Base-by-base conservation (phyloP, 1,139 yeast species). In the Hyphopichia pseudoburtonii region DNA sequence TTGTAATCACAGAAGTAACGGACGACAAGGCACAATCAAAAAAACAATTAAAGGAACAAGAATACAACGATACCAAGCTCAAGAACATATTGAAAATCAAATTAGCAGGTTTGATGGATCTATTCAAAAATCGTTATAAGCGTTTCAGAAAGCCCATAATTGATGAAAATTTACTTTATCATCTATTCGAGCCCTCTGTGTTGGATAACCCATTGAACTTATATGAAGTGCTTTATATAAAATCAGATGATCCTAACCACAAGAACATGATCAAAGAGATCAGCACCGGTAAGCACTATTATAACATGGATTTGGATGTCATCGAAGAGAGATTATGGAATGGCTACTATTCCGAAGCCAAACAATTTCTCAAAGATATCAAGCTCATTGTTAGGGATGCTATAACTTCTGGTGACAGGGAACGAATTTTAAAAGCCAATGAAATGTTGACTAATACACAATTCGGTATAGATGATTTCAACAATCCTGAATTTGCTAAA, bases 371-470 rank as follows among this genome's bases (percentile, higher is more conserved):
- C 49, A 79, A 76, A 48, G 98, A 94, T 55, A 76, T 94, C 35
- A 87, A 82, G 54, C 74, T 86, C 78, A 90, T 94, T 33, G 83
- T 87, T 32, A 73, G 74, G 32, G 99, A 94, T 62, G 77, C 95
- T 0, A 70, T 76, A 22, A 79, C 82, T 0, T 64, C 76, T 6
- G 89, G 87, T 1, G 97, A 90, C 47, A 74, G 97, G 34, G 98
- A 92, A 44, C 68, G 96, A 36, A 69, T 83, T 11, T 73, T 90
- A 40, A 89, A 86, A 57, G 96, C 97, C 0, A 86, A 92, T 43
- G 98, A 94, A 60, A 89, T 94, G 97, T 76, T 80, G 54, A 95
- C 97, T 8, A 90, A 92, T 64, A 96, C 96, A 0, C 96, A 89
- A 60, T 95, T 94, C 56, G 95, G 94, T 9, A 76, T 92, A 37